Conservation (phyloP, 2,329 filamentous ascomycete genomes). For the Phyllosticta capitalensis region DNA sequence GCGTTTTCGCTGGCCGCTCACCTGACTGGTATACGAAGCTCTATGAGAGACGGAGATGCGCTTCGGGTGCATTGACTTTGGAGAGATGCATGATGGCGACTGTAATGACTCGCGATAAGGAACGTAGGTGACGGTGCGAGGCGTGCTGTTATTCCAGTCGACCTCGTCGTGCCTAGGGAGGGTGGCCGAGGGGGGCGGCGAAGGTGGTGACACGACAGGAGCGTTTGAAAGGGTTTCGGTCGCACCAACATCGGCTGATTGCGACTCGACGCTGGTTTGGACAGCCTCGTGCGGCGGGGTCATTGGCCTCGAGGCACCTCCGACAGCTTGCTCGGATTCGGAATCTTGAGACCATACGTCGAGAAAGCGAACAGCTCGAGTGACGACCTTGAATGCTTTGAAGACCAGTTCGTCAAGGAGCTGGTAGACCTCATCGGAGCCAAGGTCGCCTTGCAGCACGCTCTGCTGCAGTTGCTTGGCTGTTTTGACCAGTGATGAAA, state of each 20-base stretch:
- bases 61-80: conserved; percentile 23
- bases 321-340: conserved; percentile 25
- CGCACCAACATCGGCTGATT: conserved; percentile 6
- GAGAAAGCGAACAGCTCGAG: conserved; percentile 77
- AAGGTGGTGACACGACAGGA: conserved; percentile 5
- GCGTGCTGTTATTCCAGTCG: neutral
- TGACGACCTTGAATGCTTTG: conserved; percentile 91
- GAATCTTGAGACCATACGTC: conserved; percentile 62
- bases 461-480: conserved; percentile 76
- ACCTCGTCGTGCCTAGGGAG: neutral
- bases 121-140: neutral
- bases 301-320: conserved; percentile 19
- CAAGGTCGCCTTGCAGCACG: conserved; percentile 33
- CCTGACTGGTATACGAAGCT: conserved; percentile 63
- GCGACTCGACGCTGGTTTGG: conserved; percentile 7
- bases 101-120: neutral
- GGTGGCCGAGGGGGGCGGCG: conserved; percentile 1
- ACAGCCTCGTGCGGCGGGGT: conserved; percentile 28
- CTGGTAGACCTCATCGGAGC: conserved; percentile 49
- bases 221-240: conserved; percentile 1
- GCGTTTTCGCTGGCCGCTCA: conserved; percentile 52
- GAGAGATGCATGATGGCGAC: conserved; percentile 4
- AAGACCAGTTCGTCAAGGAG: conserved; percentile 88
- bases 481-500: conserved; percentile 81
- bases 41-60: conserved; percentile 56